Evolutionary conservation across 1,139 yeast species (phyloP), one percentile per base, ranked within the genome.

Genomic region (Debaryomyces fabryi): DNA sequence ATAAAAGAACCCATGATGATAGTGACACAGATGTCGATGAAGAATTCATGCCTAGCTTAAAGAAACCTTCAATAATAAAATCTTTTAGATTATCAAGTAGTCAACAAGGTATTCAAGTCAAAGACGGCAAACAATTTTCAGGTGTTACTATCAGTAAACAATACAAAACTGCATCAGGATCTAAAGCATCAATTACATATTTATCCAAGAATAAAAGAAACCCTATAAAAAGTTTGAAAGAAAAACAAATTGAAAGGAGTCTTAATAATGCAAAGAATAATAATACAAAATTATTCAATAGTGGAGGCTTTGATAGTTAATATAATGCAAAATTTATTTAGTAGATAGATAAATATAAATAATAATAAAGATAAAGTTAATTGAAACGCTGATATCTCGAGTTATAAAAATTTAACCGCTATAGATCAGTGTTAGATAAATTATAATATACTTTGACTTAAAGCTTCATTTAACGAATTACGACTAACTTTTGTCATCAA

Each of bases 71-170:
- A 0, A 62, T 80, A 41, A 68, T 78, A 5, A 68, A 69, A 54
- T 75, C 84, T 0, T 80, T 81, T 64, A 72, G 68, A 48, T 67
- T 77, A 1, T 63, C 64, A 56, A 64, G 63, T 8, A 72, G 68
- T 34, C 68, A 67, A 41, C 69, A 67, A 46, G 71, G 68, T 12
- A 68, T 67, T 13, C 62, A 53, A 42, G 71, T 72, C 51, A 75
- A 65, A 52, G 74, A 71, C 36, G 78, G 79, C 9, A 71, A 63
- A 42, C 56, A 55, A 15, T 76, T 76, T 57, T 71, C 79, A 34
- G 84, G 85, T 3, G 88, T 84, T 35, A 81, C 82, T 0, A 68
- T 81, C 10, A 76, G 83, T 44, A 82, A 79, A 42, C 78, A 78
- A 36, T 81, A 82, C 56, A 83, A 75, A 57, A 76, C 77, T 16